Evolutionary conservation across 2,329 filamentous ascomycete species (phyloP), one percentile per base, ranked within the genome.

Genomic region (Botryotinia narcissicola): DNA sequence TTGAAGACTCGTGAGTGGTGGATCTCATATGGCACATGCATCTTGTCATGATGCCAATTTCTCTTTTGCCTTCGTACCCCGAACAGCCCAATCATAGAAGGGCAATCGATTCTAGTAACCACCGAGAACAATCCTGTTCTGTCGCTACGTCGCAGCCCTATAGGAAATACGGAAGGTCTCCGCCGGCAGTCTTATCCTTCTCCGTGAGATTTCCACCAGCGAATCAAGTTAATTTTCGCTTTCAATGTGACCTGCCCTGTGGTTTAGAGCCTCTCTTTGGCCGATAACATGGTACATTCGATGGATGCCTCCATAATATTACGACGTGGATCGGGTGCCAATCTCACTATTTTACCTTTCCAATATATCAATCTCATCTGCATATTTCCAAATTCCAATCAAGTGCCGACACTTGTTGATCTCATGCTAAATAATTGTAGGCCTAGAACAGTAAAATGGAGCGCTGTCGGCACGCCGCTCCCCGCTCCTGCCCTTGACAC

Each of bases 341-440:
- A 67, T 67, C 61, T 67, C 70, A 72, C 61, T 22, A 35, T 22
- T 54, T 3, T 18, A 29, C 9, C n/a, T 25, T 57, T 57, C 37
- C 35, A 68, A 57, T 29, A 22, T 42, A 68, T 57, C 25, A 22
- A 42, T 40, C 32, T 37, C 22, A 37, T 67, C 8, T 67, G 64
- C 32, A 67, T 46, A 8, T 42, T 20, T 51, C 32, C 35, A 35
- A 29, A 67, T 57, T 64, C 70, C 60, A 51, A 57, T 59, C 46
- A 59, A 22, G 14, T 37, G 9, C 20, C n/a, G 35, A 72, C n/a
- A 67, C 46, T 72, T 57, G 60, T 72, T 72, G 35, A 5, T 68
- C 25, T 25, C 35, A 54, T 67, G 1, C 35, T n/a, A n/a, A 9
- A 9, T n/a, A 20, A 9, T 29, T 40, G 25, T 14, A 68, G 35